Evolutionary conservation across 192 early-diverging fungal genomes (phyloP).

Genomic region (Umbelopsis vinacea): DNA sequence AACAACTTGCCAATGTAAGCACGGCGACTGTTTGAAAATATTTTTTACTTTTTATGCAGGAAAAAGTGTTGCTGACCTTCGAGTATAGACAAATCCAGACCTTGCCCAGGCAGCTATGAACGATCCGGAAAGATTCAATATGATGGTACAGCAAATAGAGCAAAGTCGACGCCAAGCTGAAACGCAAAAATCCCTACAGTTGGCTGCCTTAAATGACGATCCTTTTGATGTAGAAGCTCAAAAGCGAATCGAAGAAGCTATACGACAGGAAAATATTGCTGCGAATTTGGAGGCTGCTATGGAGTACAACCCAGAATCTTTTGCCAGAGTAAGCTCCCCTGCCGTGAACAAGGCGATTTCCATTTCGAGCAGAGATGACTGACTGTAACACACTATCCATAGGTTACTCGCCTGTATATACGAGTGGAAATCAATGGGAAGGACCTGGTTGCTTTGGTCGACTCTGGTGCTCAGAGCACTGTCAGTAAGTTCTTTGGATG

Average conservation of each 20-base stretch:
- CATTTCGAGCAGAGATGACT: too few species aligned
- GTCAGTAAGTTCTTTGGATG: constrained; percentile 64
- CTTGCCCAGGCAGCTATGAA: constrained; percentile 66
- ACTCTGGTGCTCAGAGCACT: constrained; percentile 95
- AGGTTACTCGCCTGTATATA: constrained; percentile 92
- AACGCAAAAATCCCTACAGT: constrained; percentile 47
- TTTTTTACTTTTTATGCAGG: neutral
- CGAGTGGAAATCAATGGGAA: constrained; percentile 87
- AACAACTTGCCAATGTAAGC: constrained; percentile 62
- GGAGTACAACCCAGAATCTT: constrained; percentile 94
- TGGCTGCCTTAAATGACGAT: constrained; percentile 69
- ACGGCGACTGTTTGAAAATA: neutral
- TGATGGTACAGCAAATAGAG: constrained; percentile 64
- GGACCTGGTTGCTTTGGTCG: constrained; percentile 91
- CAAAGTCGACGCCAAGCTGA: constrained; percentile 59
- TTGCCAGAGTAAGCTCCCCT: constrained; percentile 66
- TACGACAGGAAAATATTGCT: constrained; percentile 81
- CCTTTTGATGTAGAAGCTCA: constrained; percentile 93
- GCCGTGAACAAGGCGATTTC: neutral
- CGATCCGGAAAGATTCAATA: constrained; percentile 67
- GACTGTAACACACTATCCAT: neutral
- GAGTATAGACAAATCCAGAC: constrained; percentile 60
- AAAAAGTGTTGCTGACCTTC: neutral
- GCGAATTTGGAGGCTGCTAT: constrained; percentile 86
- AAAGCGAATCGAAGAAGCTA: constrained; percentile 88